These are phyloP conservation scores for Annulohypoxylon stygium DNA, from an alignment of 495 filamentous ascomycete species.

Conservation along the genomic window DNA sequence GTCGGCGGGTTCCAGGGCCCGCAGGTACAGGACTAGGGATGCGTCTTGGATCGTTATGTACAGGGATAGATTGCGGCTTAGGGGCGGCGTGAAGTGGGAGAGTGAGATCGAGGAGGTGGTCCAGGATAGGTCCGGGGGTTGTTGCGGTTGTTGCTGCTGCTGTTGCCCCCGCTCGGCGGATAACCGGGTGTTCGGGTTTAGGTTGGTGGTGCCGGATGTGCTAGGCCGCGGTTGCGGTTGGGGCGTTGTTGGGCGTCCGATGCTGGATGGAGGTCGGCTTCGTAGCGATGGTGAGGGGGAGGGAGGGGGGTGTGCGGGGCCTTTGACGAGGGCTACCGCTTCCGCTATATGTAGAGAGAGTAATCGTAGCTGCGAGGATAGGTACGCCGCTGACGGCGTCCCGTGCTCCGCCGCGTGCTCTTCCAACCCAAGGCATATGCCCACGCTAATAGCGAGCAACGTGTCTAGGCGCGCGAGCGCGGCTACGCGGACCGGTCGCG, in stretches of 20 bases:
- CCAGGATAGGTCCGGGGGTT: conserved; percentile 50
- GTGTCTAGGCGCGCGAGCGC: conserved; percentile 78
- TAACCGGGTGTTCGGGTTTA: background rate
- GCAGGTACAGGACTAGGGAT: conserved; percentile 79
- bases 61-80: conserved; percentile 70
- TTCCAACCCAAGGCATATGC: conserved; percentile 76
- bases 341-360: conserved; percentile 81
- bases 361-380: conserved; percentile 82
- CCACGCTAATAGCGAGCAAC: conserved; percentile 81
- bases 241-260: conserved; percentile 22
- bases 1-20: conserved; percentile 77
- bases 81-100: conserved; percentile 59
- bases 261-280: conserved; percentile 43
- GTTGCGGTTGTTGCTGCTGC: conserved; percentile 28
- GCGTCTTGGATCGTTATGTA: conserved; percentile 83
- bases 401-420: conserved; percentile 53
- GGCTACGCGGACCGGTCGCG: conserved; percentile 71
- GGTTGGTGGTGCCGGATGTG: background rate
- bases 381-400: conserved; percentile 73
- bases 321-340: conserved; percentile 71
- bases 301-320: conserved; percentile 58
- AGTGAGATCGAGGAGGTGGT: conserved; percentile 55
- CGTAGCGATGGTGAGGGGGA: background rate
- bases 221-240: conserved; percentile 7
- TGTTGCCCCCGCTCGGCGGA: conserved; percentile 25